phyloP scores from a whole-genome alignment of 1,284 basidiomycete genomes.

The Irpex lacteus region DNA sequence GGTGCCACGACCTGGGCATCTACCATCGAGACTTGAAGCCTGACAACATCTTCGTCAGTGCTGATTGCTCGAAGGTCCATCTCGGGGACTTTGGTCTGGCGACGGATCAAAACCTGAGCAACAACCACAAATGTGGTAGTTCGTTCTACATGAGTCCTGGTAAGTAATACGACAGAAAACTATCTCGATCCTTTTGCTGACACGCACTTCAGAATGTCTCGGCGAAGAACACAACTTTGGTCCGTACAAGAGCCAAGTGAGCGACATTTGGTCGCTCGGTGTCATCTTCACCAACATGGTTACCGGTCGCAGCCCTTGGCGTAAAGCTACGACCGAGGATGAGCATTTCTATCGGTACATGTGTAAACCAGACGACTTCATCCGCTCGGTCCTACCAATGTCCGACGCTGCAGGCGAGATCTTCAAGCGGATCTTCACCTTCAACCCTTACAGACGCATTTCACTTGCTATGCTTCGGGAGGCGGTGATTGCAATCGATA shows the following conservation, averaged over 20 bases:
- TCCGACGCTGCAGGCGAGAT: slow-evolving; percentile 54
- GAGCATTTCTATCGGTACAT: slow-evolving; percentile 67
- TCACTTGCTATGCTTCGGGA: slow-evolving; percentile 61
- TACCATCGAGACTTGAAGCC: slow-evolving; percentile 74
- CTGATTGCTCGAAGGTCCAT: slow-evolving; percentile 34
- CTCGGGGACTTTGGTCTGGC: slow-evolving; percentile 69
- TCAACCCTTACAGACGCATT: slow-evolving; percentile 53
- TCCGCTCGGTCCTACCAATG: slow-evolving; percentile 73
- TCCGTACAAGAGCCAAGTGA: slow-evolving; percentile 21
- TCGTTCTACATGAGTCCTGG: slow-evolving; percentile 62
- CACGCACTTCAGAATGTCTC: slow-evolving; percentile 22
- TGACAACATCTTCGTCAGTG: slow-evolving; percentile 63
- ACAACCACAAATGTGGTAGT: slow-evolving; percentile 46
- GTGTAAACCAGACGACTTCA: slow-evolving; percentile 54
- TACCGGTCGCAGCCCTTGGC: slow-evolving; percentile 88
- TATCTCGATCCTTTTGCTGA: not conserved
- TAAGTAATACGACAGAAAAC: slow-evolving; percentile 22
- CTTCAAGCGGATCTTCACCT: slow-evolving; percentile 55
- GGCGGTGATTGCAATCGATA: slow-evolving; percentile 54
- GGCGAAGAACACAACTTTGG: slow-evolving; percentile 21
- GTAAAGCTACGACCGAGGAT: slow-evolving; percentile 71
- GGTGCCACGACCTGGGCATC: slow-evolving; percentile 57
- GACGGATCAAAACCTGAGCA: slow-evolving; percentile 45
- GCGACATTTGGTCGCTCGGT: slow-evolving; percentile 31
- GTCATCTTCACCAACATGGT: slow-evolving; percentile 64